Conservation (phyloP, 441 rosid species). For the Croton setiger region DNA sequence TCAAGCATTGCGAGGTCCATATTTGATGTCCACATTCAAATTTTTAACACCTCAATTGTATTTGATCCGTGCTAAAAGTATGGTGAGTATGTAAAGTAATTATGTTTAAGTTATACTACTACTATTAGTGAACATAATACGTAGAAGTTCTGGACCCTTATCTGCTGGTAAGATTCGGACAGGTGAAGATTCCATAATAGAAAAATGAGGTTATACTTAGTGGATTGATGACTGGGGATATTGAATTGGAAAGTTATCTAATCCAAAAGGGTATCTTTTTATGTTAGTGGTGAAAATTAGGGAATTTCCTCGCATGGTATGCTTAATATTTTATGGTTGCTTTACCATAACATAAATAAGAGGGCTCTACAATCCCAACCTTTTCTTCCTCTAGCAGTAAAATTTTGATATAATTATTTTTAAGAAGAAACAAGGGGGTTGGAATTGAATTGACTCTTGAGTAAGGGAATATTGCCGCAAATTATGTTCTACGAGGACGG, state of each 20-base stretch:
- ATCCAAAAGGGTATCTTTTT: not conserved
- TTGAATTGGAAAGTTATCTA: slow-evolving; percentile 3
- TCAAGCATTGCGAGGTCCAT: too few relatives aligned
- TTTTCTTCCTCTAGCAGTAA: too few relatives aligned
- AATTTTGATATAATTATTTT: too few relatives aligned
- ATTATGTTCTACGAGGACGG: too few relatives aligned
- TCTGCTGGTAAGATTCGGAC: slow-evolving; percentile 1
- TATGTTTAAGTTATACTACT: not conserved
- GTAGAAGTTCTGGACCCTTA: not conserved
- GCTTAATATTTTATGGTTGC: not conserved
- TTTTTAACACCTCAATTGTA: too few relatives aligned
- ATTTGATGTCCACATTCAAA: too few relatives aligned
- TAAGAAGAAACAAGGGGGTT: too few relatives aligned
- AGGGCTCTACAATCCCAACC: too few relatives aligned
- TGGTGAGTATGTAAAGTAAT: not conserved
- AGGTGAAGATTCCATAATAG: not conserved
- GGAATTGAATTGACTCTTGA: too few relatives aligned
- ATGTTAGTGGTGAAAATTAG: slow-evolving; percentile 2
- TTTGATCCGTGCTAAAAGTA: too few relatives aligned
- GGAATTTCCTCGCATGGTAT: not conserved
- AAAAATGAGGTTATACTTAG: not conserved
- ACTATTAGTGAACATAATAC: not conserved
- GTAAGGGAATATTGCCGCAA: too few relatives aligned
- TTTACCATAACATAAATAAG: too few relatives aligned
- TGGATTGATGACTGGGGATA: slow-evolving; percentile 9